Evolutionary conservation across 192 early-diverging fungal genomes (phyloP), one percentile per base, ranked within the genome.

Genomic region (Chytriomyces hyalinus): DNA sequence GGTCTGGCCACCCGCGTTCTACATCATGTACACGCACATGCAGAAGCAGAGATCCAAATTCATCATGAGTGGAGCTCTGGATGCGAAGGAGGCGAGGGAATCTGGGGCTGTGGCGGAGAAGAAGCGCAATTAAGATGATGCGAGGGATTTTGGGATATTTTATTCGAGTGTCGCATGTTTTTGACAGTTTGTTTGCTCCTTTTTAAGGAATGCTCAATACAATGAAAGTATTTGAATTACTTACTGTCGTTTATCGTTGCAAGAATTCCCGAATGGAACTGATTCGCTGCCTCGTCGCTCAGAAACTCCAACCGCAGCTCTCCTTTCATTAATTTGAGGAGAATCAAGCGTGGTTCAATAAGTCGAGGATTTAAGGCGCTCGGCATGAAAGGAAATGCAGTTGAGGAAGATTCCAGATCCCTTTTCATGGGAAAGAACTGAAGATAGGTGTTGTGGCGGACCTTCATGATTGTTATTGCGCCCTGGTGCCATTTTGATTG

Each of bases 11-110:
- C 92, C 91, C 49, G 91, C 92, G 9, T 92, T 96, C 80, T 93
- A 87, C 80, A 84, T 88, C 65, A 92, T 98, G 87, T 96, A 96
- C 85, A 88, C 89, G 3, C 93, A 98, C 81, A 98, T 98, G 96
- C 91, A 94, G 61, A 84, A 87, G 43, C 96, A 98, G 84, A 91
- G 96, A 70, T 84, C 86, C 74, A 94, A 93, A 82, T 90, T 91
- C 49, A 82, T 97, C 64, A 49, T 51, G 64, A 43, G 6, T 46
- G 72, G 72, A 11, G 28, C 45, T 44, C 36, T 74, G 61, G 74
- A 76, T 7, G 74, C 43, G 24, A 76, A 76, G 74, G 74, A 76
- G 64, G 48, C 22, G 24, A 53, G 22, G 64, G 74, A 76, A 51
- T 5, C 49, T 20, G 71, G 36, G 8, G 24, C 53, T 8, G 48